Evolutionary conservation across 192 early-diverging fungal genomes (phyloP).

Genomic region (Entrophospora sp.): DNA sequence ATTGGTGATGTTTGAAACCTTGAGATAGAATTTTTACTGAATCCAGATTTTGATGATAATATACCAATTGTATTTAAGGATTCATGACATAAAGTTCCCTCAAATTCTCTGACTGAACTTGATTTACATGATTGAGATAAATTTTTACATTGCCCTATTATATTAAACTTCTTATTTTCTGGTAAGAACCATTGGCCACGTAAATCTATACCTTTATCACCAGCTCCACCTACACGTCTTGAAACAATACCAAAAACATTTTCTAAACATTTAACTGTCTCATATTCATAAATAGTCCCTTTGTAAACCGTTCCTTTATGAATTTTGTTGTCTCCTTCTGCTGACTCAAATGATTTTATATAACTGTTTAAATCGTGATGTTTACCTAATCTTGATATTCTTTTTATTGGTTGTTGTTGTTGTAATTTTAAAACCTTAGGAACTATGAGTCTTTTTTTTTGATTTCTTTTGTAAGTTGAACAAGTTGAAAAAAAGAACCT

Average conservation of each 20-base stretch:
- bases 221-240: neutral
- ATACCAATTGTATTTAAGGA: neutral
- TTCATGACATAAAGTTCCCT: neutral
- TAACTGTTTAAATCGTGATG: too few species aligned
- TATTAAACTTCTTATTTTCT: neutral
- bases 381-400: too few species aligned
- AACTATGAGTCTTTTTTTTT: too few species aligned
- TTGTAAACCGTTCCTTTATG: neutral
- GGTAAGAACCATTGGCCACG: conserved; percentile 5
- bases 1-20: neutral
- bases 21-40: neutral
- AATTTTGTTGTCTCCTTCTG: too few species aligned
- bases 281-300: conserved; percentile 19
- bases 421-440: too few species aligned
- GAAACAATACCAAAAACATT: neutral
- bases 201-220: conserved; percentile 18
- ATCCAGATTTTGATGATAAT: neutral
- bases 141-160: conserved; percentile 19
- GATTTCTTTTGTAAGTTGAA: too few species aligned
- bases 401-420: too few species aligned
- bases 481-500: too few species aligned
- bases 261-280: conserved; percentile 11
- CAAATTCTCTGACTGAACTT: conserved; percentile 8
- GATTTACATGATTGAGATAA: neutral
- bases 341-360: too few species aligned